phyloP scores from a whole-genome alignment of 441 rosid species.

The Aquilaria agallochum region DNA sequence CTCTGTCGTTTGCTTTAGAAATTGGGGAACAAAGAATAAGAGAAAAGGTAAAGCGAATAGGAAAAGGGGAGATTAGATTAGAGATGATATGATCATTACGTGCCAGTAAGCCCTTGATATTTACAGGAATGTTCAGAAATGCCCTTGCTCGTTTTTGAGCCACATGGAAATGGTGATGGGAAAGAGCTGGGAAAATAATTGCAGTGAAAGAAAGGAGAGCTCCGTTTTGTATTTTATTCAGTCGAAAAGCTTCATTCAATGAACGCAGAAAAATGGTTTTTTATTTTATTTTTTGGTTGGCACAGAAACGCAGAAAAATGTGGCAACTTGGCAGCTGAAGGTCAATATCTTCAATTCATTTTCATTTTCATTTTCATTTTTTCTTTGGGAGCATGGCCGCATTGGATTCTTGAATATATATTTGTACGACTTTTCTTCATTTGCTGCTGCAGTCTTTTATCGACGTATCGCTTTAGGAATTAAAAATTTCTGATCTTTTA shows the following conservation, averaged over 20 bases:
- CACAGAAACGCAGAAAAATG: conserved; percentile 2
- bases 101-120: conserved; percentile 17
- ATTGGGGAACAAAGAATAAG: background rate
- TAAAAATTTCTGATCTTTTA: too few species aligned
- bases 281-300: too few species aligned
- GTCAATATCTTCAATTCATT: conserved; percentile 22
- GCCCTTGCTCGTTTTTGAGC: conserved; percentile 18
- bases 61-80: conserved; percentile 14
- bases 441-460: background rate
- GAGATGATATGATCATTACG: too few species aligned
- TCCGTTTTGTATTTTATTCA: too few species aligned
- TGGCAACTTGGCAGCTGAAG: conserved; percentile 21
- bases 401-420: conserved; percentile 31
- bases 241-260: conserved; percentile 2
- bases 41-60: background rate
- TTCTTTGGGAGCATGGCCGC: conserved; percentile 3
- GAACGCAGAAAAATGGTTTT: conserved; percentile 5
- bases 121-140: conserved; percentile 11
- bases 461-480: too few species aligned
- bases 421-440: conserved; percentile 4
- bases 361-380: too few species aligned
- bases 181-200: background rate
- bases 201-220: conserved; percentile 17
- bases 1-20: conserved; percentile 4
- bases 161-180: conserved; percentile 24